Evolutionary conservation across 768 basidiomycete genomes (phyloP).

Genomic region (Trametes coccinea): DNA sequence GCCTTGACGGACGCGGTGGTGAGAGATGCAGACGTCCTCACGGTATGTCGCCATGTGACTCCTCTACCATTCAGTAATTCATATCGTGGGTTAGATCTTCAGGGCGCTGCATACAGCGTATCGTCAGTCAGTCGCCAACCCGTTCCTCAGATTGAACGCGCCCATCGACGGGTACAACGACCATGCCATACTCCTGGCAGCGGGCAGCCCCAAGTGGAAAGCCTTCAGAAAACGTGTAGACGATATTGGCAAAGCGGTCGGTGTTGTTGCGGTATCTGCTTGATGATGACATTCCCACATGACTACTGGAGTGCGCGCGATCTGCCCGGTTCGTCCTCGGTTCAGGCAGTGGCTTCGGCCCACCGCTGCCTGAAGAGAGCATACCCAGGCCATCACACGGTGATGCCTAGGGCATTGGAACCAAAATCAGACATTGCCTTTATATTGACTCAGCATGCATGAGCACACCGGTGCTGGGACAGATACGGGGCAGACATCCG

Average conservation of each 20-base stretch:
- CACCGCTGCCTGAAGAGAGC: slow-evolving; percentile 22
- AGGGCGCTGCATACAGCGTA: slow-evolving; percentile 89
- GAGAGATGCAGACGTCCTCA: slow-evolving; percentile 74
- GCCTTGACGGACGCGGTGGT: slow-evolving; percentile 81
- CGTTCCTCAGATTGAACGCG: slow-evolving; percentile 72
- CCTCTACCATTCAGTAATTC: not conserved
- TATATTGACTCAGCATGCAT: slow-evolving; percentile 79
- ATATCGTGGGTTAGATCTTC: slow-evolving; percentile 61
- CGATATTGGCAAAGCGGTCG: slow-evolving; percentile 65
- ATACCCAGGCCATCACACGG: slow-evolving; percentile 10
- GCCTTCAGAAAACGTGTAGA: slow-evolving; percentile 71
- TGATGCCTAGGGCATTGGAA: slow-evolving; percentile 33
- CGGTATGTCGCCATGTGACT: slow-evolving; percentile 46
- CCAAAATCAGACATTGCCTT: slow-evolving; percentile 65
- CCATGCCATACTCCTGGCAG: slow-evolving; percentile 53
- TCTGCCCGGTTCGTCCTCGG: slow-evolving; percentile 20
- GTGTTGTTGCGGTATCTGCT: slow-evolving; percentile 34
- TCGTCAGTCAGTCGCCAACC: slow-evolving; percentile 80
- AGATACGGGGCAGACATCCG: slow-evolving; percentile 81
- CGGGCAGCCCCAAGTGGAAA: slow-evolving; percentile 68
- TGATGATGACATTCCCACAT: not conserved
- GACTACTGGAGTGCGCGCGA: not conserved
- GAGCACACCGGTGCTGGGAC: slow-evolving; percentile 74
- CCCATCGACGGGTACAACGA: slow-evolving; percentile 50
- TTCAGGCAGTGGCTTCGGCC: slow-evolving; percentile 20